These are phyloP conservation scores for Calocybe cyanea DNA, from an alignment of 768 basidiomycete species.

Conservation along the genomic window DNA sequence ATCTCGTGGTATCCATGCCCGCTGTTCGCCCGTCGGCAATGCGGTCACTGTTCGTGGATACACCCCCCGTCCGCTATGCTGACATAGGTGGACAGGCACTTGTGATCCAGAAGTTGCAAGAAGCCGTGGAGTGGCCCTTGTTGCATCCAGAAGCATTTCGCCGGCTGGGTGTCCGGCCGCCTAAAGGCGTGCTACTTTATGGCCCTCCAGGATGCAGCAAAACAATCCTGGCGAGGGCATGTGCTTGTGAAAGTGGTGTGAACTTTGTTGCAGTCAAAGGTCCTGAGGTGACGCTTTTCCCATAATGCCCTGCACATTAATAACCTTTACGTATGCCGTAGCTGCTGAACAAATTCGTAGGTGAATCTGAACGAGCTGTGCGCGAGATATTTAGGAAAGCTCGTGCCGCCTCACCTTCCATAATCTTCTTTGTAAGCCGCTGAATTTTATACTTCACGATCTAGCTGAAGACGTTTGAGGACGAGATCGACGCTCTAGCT, in stretches of 20 bases:
- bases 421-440: conserved; percentile 87
- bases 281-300: conserved; percentile 67
- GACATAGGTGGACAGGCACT: conserved; percentile 87
- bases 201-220: conserved; percentile 98
- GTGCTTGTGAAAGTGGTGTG: conserved; percentile 89
- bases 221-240: conserved; percentile 87
- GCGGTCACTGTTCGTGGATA: conserved; percentile 88
- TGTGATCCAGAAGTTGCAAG: conserved; percentile 82
- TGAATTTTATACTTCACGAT: not conserved
- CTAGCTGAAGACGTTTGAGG: conserved; percentile 42
- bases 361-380: conserved; percentile 93
- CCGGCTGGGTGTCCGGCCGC: conserved; percentile 82
- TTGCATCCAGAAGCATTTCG: conserved; percentile 82
- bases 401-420: conserved; percentile 88
- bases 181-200: conserved; percentile 87
- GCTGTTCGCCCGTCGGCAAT: conserved; percentile 88
- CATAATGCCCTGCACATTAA: conserved; percentile 2
- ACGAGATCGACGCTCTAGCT: conserved; percentile 95
- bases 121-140: conserved; percentile 95
- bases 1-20: conserved; percentile 71
- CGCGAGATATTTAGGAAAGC: conserved; percentile 96
- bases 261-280: conserved; percentile 98
- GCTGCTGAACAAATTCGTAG: conserved; percentile 95
- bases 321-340: conserved; percentile 27
- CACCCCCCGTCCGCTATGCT: conserved; percentile 74